These are phyloP conservation scores for Colletotrichum lindemuthianum DNA, from an alignment of 2,329 filamentous ascomycete genomes.

Conservation along the genomic window DNA sequence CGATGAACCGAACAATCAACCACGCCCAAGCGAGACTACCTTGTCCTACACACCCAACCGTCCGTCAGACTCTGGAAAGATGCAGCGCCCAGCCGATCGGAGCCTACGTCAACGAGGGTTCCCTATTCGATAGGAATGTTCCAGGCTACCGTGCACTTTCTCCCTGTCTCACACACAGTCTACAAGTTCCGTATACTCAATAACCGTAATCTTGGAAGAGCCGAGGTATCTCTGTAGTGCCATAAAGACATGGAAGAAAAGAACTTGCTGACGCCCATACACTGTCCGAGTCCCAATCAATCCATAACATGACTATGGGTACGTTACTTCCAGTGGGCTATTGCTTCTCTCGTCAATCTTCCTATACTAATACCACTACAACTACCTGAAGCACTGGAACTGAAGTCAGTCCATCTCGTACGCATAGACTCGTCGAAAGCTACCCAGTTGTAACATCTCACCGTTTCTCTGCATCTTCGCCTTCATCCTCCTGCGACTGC, in stretches of 20 bases:
- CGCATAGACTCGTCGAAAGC: conserved; percentile 10
- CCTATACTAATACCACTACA: background rate
- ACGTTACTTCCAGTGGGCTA: background rate
- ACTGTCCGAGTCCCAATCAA: conserved; percentile 31
- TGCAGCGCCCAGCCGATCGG: conserved; percentile 13
- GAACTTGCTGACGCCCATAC: conserved; percentile 5
- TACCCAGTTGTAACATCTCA: conserved; percentile 10
- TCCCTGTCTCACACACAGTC: conserved; percentile 6
- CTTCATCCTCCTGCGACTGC: too few species aligned
- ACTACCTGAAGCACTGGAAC: conserved; percentile 4
- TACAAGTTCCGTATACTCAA: background rate
- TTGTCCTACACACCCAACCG: too few species aligned
- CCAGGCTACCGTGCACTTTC: background rate
- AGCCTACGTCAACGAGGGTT: background rate
- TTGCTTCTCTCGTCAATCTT: background rate
- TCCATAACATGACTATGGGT: conserved; percentile 14
- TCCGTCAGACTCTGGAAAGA: background rate
- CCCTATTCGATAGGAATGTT: too few species aligned
- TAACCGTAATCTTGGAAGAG: background rate
- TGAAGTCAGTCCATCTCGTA: conserved; percentile 10
- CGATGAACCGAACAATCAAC: conserved; percentile 11
- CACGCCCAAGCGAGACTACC: too few species aligned
- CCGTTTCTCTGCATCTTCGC: conserved; percentile 16
- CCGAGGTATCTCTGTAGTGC: background rate
- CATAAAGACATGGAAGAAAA: background rate